Evolutionary conservation across 2,329 filamentous ascomycete species (phyloP).

Genomic region (Beauveria australis): DNA sequence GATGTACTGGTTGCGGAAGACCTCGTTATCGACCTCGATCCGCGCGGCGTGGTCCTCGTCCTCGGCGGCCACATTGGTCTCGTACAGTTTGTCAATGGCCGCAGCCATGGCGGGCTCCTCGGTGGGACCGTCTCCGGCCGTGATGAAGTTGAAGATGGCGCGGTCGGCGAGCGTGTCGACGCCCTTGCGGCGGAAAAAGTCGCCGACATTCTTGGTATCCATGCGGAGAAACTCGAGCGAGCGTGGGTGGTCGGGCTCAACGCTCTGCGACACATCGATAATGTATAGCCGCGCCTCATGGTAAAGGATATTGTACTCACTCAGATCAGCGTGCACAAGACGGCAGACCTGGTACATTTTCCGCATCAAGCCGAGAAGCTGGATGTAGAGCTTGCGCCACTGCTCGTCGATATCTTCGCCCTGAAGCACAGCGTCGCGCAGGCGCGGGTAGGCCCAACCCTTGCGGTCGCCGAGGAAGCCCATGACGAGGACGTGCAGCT

Average conservation of each 20-base stretch:
- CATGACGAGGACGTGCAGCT: conserved; percentile 95
- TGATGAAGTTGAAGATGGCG: conserved; percentile 78
- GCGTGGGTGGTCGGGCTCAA: conserved; percentile 91
- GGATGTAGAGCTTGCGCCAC: conserved; percentile 73
- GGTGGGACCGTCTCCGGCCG: conserved; percentile 47
- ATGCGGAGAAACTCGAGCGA: conserved; percentile 91
- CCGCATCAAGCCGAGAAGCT: conserved; percentile 82
- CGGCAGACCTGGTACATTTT: conserved; percentile 86
- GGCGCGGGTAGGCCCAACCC: conserved; percentile 78
- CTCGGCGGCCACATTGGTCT: conserved; percentile 40
- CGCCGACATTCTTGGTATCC: conserved; percentile 95
- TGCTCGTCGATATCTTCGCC: conserved; percentile 59
- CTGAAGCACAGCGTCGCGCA: conserved; percentile 75
- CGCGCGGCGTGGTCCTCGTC: conserved; percentile 47
- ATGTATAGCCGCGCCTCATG: conserved; percentile 76
- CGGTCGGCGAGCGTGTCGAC: conserved; percentile 76
- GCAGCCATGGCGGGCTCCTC: conserved; percentile 54
- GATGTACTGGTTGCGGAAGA: conserved; percentile 94
- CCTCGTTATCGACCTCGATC: conserved; percentile 74
- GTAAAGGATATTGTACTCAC: conserved; percentile 97
- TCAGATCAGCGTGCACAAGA: conserved; percentile 91
- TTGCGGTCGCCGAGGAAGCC: conserved; percentile 80
- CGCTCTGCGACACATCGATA: conserved; percentile 95
- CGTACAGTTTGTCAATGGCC: conserved; percentile 60
- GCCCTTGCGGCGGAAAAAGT: conserved; percentile 83